phyloP scores from a whole-genome alignment of 371 early-diverging fungal genomes.

The Gilbertella persicaria region DNA sequence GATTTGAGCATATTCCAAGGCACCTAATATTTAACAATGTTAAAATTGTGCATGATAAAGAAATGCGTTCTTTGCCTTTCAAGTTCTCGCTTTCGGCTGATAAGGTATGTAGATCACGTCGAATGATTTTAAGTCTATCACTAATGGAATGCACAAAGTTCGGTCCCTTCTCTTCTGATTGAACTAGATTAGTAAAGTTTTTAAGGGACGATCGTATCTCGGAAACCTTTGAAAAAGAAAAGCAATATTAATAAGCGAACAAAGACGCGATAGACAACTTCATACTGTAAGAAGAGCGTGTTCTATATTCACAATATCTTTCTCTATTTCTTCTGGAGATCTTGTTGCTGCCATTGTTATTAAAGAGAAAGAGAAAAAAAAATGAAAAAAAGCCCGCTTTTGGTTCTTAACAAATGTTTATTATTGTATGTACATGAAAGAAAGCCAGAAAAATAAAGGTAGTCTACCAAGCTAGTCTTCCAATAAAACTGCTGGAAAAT shows the following conservation, averaged over 20 bases:
- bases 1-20: conserved; percentile 29
- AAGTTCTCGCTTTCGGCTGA: conserved; percentile 29
- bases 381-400: no score
- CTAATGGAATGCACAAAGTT: conserved; percentile 30
- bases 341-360: no score
- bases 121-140: conserved; percentile 29
- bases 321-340: conserved; percentile 17
- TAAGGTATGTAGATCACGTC: conserved; percentile 27
- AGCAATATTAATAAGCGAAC: background rate
- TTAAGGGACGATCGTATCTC: conserved; percentile 36
- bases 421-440: no score
- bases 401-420: no score
- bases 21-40: no score
- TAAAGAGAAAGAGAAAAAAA: no score
- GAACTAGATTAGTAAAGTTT: conserved; percentile 33
- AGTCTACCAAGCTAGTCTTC: conserved; percentile 21
- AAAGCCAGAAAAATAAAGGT: background rate
- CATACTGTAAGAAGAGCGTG: conserved; percentile 15
- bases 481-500: conserved; percentile 33
- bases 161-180: conserved; percentile 33
- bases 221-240: conserved; percentile 35
- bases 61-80: conserved; percentile 24
- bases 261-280: background rate
- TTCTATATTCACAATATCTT: conserved; percentile 23
- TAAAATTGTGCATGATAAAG: no score